A percentile compares a stretch with the other conserved stretches of the same genome.
Evolutionary conservation across 345 rosid genomes (phyloP).

Genomic region (Citrus australasica): DNA sequence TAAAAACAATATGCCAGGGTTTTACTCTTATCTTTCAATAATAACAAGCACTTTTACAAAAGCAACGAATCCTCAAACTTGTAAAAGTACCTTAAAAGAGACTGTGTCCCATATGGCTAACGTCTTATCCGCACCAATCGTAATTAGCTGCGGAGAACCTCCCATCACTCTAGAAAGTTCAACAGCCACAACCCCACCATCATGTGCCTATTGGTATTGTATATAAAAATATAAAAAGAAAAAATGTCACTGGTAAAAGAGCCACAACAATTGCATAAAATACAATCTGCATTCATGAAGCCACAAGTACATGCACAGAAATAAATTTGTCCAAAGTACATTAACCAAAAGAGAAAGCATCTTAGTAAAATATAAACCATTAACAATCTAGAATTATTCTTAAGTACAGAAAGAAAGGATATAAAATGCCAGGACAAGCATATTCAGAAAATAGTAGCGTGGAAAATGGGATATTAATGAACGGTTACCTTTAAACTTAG

Average conservation of each 20-base stretch:
- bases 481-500: conserved; percentile 78
- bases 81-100: conserved; percentile 76
- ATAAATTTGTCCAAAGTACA: background rate
- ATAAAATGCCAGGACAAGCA: background rate
- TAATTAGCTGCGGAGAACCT: conserved; percentile 89
- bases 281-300: background rate
- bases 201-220: conserved; percentile 71
- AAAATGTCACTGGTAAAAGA: background rate
- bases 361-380: background rate
- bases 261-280: background rate
- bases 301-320: background rate
- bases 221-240: conserved; percentile 12
- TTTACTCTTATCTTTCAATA: background rate
- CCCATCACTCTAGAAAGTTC: conserved; percentile 98
- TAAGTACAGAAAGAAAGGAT: background rate
- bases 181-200: conserved; percentile 94
- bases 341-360: background rate
- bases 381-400: background rate
- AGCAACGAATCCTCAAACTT: background rate
- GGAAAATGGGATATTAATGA: background rate
- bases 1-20: conserved; percentile 6
- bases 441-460: background rate
- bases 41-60: conserved; percentile 4
- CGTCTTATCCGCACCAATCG: conserved; percentile 97
- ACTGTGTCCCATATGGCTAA: conserved; percentile 98